Base-by-base conservation (phyloP, 2,329 filamentous ascomycete species). In the Alternaria sp. region DNA sequence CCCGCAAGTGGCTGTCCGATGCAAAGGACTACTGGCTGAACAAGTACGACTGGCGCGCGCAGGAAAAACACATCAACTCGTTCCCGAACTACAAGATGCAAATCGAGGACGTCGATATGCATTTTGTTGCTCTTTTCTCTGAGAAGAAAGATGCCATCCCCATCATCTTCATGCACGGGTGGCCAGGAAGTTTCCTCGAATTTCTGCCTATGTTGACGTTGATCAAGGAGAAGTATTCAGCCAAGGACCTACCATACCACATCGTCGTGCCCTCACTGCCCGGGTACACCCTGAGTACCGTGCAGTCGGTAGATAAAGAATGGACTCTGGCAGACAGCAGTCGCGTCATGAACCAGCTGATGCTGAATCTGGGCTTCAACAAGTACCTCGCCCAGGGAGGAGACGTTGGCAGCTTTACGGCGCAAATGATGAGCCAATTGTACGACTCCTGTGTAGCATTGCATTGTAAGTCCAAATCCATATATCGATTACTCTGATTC, bases 321-420 rank as follows among this genome's bases (percentile, higher is more conserved):
- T 87, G 83, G 66, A 74, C 67, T 0, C 58, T 80, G 3, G 56
- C 76, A 1, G 81, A 84, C 50, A 79, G 75, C 26, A 80, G 84
- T 0, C 72, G 77, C 2, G 73, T 86, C n/a, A 77, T 88, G 55
- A 79, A 89, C 73, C 77, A 82, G 28, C 68, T 89, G 15, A 88
- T 89, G 85, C 60, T 83, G 4, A 80, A 81, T 0, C 80, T 89
- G 0, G 87, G 87, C 0, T 88, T 89, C 61, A 62, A 72, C 1
- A 85, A 84, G 3, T 89, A 89, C 62, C 73, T 88, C 12, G 81
- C 81, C 0, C 87, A 89, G 69, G 88, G 88, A 6, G 88, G 87
- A 10, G 88, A 90, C 69, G 75, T 89, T 1, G 85, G 86, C 0
- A 83, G 81, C 58, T 78, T 81, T 28, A 62, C 86, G 5, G 76